Evolutionary conservation across 805 yeast genomes (phyloP), one percentile per base, ranked within the genome.

Genomic region (Hanseniaspora thailandica): DNA sequence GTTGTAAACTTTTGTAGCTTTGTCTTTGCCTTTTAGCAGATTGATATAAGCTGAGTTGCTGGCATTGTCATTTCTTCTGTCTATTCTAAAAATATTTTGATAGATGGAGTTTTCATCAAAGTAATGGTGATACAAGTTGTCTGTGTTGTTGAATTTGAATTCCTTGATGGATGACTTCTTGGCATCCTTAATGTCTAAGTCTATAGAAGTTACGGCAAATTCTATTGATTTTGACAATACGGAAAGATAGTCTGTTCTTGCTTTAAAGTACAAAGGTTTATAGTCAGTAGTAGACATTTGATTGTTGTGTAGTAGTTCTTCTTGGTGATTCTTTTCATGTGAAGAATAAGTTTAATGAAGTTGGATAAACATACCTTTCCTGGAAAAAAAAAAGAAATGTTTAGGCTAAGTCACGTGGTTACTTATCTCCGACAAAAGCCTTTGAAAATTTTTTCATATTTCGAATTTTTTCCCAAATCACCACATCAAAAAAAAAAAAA

Each of bases 141-240:
- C 77, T 58, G 80, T 81, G 9, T 77, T 66, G 4, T 67, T 30
- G 68, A 61, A 28, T 76, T 72, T 22, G 73, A 34, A 19, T 17
- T 31, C 26, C n/a, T 40, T 26, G 2, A 23, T 28, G 20, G 15
- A 10, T 25, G 33, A 8, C 8, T 38, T 38, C 12, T 41, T 41
- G 17, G 46, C 17, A 13, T 45, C 39, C 25, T 17, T 40, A 22
- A 19, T 19, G 4, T 26, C 31, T 1, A 44, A 67, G 26, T 76
- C 78, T 54, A 87, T 70, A 1, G 90, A 79, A 63, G 72, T 90
- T 4, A 77, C 65, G n/a, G 77, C 72, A 2, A 90, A 59, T 66
- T 93, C 96, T 58, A 82, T 83, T 2, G 98, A 97, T 65, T 87
- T 94, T 61, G 82, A 81, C 51, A 89, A 71, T 1, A 86, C 78